A percentile compares a stretch with the other conserved stretches of the same genome.
phyloP scores from a whole-genome alignment of 192 early-diverging fungal species.

The Cetraspora pellucida region DNA sequence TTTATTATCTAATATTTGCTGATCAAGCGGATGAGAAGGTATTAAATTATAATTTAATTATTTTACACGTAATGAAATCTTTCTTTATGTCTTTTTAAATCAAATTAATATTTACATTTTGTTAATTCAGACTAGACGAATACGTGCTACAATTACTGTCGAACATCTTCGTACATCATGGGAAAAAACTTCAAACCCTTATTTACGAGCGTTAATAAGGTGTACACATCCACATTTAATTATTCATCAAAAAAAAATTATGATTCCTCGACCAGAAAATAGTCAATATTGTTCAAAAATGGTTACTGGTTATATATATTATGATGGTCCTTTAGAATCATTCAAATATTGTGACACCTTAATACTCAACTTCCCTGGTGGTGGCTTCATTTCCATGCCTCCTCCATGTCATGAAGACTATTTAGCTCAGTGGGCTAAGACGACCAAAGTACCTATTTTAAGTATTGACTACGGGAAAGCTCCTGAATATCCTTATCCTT shows the following conservation, averaged over 20 bases:
- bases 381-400: slow-evolving; percentile 92
- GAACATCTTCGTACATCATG: slow-evolving; percentile 88
- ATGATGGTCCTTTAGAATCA: slow-evolving; percentile 47
- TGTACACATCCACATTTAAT: slow-evolving; percentile 46
- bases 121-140: slow-evolving; percentile 59
- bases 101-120: too few species aligned
- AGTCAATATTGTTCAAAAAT: slow-evolving; percentile 32
- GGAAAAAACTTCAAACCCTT: slow-evolving; percentile 83
- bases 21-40: slow-evolving; percentile 86
- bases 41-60: neutral
- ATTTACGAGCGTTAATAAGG: slow-evolving; percentile 55
- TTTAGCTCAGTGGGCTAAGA: slow-evolving; percentile 76
- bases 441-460: slow-evolving; percentile 71
- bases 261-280: slow-evolving; percentile 36
- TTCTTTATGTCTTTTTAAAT: too few species aligned
- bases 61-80: too few species aligned
- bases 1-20: slow-evolving; percentile 84
- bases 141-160: slow-evolving; percentile 75
- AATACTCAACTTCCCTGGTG: slow-evolving; percentile 73
- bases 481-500: slow-evolving; percentile 94
- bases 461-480: slow-evolving; percentile 93
- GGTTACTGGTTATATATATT: slow-evolving; percentile 57
- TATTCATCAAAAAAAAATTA: slow-evolving; percentile 40
- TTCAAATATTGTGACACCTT: slow-evolving; percentile 47
- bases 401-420: slow-evolving; percentile 88